phyloP scores from a whole-genome alignment of 805 yeast genomes.

The Metschnikowia colocasiae region DNA sequence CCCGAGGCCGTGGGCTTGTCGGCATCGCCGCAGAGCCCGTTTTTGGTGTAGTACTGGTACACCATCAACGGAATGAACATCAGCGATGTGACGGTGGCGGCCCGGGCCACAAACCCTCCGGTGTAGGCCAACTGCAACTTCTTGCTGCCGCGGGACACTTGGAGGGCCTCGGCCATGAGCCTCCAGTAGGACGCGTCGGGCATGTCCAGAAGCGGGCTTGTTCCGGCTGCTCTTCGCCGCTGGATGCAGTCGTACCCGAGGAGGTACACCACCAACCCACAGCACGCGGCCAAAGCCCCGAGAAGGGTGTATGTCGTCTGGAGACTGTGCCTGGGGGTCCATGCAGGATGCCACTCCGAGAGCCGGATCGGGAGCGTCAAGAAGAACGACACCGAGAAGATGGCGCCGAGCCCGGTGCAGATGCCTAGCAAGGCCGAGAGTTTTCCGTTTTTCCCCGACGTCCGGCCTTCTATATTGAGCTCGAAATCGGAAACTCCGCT shows the following conservation, averaged over 20 bases:
- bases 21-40: constrained; percentile 45
- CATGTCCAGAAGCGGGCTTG: constrained; percentile 12
- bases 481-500: no score
- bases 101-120: constrained; percentile 61
- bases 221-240: constrained; percentile 27
- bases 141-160: constrained; percentile 43
- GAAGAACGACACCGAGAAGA: constrained; percentile 53
- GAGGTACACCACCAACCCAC: constrained; percentile 37
- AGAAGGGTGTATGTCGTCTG: constrained; percentile 48
- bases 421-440: constrained; percentile 60
- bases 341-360: constrained; percentile 34
- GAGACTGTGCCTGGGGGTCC: constrained; percentile 38
- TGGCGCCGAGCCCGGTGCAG: constrained; percentile 63
- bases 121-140: constrained; percentile 53
- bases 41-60: constrained; percentile 49
- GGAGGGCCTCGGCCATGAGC: constrained; percentile 46
- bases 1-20: constrained; percentile 25
- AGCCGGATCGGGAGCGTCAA: constrained; percentile 55
- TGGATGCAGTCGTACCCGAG: constrained; percentile 44
- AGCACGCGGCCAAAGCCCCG: constrained; percentile 38
- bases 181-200: constrained; percentile 29
- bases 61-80: constrained; percentile 62
- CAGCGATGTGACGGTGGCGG: constrained; percentile 55
- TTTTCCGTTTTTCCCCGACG: constrained; percentile 37
- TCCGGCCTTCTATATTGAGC: no score